These are phyloP conservation scores for Coemansia sp. DNA, from an alignment of 192 early-diverging fungal species.

Conservation along the genomic window DNA sequence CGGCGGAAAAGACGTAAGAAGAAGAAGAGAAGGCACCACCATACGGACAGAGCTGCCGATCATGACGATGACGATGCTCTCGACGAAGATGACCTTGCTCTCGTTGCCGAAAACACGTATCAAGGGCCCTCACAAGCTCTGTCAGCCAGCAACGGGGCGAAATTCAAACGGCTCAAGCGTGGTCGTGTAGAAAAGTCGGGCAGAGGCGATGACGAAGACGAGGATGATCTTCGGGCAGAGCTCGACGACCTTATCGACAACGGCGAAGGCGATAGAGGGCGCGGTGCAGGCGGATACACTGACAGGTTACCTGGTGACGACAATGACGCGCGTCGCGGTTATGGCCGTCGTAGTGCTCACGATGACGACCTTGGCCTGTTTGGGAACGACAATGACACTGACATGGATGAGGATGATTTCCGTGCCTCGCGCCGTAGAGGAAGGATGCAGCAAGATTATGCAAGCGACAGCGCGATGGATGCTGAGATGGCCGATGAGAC, in stretches of 20 bases:
- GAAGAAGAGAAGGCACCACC: slow-evolving; percentile 21
- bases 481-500: slow-evolving; percentile 4
- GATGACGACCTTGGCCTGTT: slow-evolving; percentile 47
- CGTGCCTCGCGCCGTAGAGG: slow-evolving; percentile 21
- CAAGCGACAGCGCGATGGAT: slow-evolving; percentile 5
- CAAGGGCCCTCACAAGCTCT: slow-evolving; percentile 38
- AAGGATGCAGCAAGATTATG: slow-evolving; percentile 3
- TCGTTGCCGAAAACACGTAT: slow-evolving; percentile 87
- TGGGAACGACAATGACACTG: slow-evolving; percentile 29
- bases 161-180: slow-evolving; percentile 77
- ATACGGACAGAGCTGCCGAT: background rate
- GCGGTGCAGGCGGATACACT: background rate
- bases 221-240: slow-evolving; percentile 50
- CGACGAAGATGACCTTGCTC: slow-evolving; percentile 91
- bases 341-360: background rate
- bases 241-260: slow-evolving; percentile 35
- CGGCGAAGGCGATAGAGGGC: slow-evolving; percentile 21
- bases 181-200: slow-evolving; percentile 60
- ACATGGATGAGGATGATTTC: slow-evolving; percentile 20
- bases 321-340: slow-evolving; percentile 5
- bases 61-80: slow-evolving; percentile 67
- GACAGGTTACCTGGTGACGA: slow-evolving; percentile 7
- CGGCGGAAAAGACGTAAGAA: slow-evolving; percentile 56
- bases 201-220: slow-evolving; percentile 51
- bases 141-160: slow-evolving; percentile 54